Evolutionary conservation across 2,329 filamentous ascomycete genomes (phyloP).

Genomic region (Diaporthe citri): DNA sequence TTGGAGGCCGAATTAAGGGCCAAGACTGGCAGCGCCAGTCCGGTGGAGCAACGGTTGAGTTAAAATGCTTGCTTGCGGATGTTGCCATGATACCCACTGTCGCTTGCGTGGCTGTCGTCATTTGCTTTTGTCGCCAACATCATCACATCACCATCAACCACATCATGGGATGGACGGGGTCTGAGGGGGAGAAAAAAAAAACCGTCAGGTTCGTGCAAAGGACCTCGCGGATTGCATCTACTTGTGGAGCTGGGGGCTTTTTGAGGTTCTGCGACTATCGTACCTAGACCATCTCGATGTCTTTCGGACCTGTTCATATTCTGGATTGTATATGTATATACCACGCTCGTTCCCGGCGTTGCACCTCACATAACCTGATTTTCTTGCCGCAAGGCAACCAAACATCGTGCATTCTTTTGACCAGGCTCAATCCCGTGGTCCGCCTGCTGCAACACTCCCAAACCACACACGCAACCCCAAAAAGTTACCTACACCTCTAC

Average conservation of each 20-base stretch:
- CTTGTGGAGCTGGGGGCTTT: background rate
- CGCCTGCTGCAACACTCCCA: background rate
- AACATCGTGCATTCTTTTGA: background rate
- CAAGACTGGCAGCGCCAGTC: conserved; percentile 49
- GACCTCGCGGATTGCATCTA: conserved; percentile 5
- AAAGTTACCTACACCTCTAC: conserved; percentile 30
- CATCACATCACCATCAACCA: background rate
- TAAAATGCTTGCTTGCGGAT: conserved; percentile 47
- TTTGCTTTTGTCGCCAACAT: conserved; percentile 23
- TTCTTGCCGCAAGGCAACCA: conserved; percentile 4
- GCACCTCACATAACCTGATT: conserved; percentile 4
- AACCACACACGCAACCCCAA: background rate
- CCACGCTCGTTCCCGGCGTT: conserved; percentile 34
- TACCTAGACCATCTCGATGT: conserved; percentile 26
- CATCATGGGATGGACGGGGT: background rate
- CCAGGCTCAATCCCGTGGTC: background rate
- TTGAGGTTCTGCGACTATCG: conserved; percentile 8
- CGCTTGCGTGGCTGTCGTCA: conserved; percentile 32
- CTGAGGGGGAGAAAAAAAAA: background rate
- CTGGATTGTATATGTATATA: conserved; percentile 27
- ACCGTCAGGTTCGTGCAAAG: background rate
- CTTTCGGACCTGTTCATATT: conserved; percentile 19
- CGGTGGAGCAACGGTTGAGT: conserved; percentile 62
- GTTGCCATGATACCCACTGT: conserved; percentile 35
- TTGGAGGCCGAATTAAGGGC: conserved; percentile 64